phyloP scores from a whole-genome alignment of 208 protist species.

The Trypanosoma avium region DNA sequence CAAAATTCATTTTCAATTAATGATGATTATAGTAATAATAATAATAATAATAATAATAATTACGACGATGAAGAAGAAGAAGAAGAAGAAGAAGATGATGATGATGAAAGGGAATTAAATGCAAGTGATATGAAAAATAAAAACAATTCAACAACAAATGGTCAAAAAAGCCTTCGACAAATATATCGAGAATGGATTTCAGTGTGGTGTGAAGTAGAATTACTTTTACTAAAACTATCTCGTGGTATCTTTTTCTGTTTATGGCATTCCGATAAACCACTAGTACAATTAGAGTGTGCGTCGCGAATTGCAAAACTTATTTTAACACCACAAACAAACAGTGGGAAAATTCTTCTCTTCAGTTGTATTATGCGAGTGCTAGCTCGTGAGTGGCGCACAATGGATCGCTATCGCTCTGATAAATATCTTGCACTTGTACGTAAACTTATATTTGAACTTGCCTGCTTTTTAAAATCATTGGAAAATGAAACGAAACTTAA shows the following conservation, averaged over 20 bases:
- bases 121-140: no score
- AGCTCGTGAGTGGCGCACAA: conserved; percentile 83
- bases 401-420: conserved; percentile 90
- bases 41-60: not conserved
- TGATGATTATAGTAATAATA: not conserved
- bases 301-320: conserved; percentile 70
- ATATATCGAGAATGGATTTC: conserved; percentile 64
- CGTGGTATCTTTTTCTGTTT: conserved; percentile 88
- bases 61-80: not conserved
- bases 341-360: conserved; percentile 64
- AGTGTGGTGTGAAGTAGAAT: conserved; percentile 73
- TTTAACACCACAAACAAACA: conserved; percentile 39
- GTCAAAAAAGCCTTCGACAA: conserved; percentile 36
- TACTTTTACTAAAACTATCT: conserved; percentile 85
- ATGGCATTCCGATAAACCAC: conserved; percentile 92
- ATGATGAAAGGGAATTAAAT: not conserved
- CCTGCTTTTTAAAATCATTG: conserved; percentile 51
- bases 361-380: conserved; percentile 77
- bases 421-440: conserved; percentile 90
- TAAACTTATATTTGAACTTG: conserved; percentile 56
- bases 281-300: conserved; percentile 87
- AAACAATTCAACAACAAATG: no score
- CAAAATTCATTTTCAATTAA: not conserved
- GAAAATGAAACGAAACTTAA: not conserved
- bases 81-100: not conserved